These are phyloP conservation scores for Asterionellopsis glacialis DNA, from an alignment of 108 stramenopile species.

Conservation along the genomic window DNA sequence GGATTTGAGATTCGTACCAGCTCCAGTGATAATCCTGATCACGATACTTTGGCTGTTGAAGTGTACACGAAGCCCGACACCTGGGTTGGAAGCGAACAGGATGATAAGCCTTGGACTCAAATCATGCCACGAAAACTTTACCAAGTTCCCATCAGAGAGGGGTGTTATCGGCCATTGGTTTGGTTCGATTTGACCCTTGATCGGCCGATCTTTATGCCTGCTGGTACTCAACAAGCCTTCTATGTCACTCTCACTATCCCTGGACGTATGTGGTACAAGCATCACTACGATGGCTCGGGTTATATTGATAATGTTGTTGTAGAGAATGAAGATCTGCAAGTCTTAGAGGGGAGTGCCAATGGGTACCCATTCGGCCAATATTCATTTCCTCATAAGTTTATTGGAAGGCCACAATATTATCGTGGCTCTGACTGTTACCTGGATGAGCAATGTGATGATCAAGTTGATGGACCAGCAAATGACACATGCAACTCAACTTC, in stretches of 20 bases:
- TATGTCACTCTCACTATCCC: slow-evolving; percentile 1
- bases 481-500: no score
- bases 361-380: neutral
- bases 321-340: neutral
- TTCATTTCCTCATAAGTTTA: no score
- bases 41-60: neutral
- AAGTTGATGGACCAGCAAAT: no score
- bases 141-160: neutral
- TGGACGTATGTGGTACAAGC: neutral
- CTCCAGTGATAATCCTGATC: no score
- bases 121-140: neutral
- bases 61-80: slow-evolving; percentile 1
- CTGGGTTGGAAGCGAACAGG: neutral
- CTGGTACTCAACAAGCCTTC: neutral
- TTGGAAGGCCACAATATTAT: no score
- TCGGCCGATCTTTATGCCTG: neutral
- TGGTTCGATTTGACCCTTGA: no score
- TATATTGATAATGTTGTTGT: no score
- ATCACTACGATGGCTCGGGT: no score
- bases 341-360: neutral
- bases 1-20: no score
- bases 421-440: no score
- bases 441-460: no score
- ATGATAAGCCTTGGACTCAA: neutral
- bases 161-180: no score